Evolutionary conservation across 2,329 filamentous ascomycete genomes (phyloP).

Genomic region (Colletotrichum phormii): DNA sequence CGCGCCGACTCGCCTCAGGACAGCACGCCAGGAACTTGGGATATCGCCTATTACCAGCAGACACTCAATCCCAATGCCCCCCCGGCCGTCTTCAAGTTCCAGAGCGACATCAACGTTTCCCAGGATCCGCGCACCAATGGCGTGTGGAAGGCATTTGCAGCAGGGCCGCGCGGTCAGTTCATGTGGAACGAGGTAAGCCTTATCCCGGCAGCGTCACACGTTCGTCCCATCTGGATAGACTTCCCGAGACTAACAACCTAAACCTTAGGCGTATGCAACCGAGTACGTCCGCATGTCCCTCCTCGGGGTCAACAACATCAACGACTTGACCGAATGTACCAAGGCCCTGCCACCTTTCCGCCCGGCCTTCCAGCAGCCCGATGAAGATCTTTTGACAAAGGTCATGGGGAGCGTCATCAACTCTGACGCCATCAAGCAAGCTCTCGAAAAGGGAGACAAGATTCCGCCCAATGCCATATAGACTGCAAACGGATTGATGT

Average conservation of each 20-base stretch:
- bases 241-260: background rate
- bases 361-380: conserved; percentile 34
- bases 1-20: conserved; percentile 61
- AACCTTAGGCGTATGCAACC: conserved; percentile 58
- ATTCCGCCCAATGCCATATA: conserved; percentile 25
- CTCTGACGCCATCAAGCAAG: conserved; percentile 16
- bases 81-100: conserved; percentile 53
- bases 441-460: conserved; percentile 33
- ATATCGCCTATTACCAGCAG: conserved; percentile 61
- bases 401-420: conserved; percentile 24
- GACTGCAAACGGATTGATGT: background rate
- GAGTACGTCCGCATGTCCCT: conserved; percentile 66
- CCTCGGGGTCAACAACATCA: conserved; percentile 68
- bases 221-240: background rate
- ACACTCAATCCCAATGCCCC: conserved; percentile 47
- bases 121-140: conserved; percentile 48
- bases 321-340: conserved; percentile 65
- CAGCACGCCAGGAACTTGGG: conserved; percentile 64
- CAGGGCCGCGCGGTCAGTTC: conserved; percentile 44
- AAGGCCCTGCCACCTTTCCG: conserved; percentile 56
- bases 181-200: conserved; percentile 55
- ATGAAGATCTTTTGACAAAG: conserved; percentile 19
- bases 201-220: background rate
- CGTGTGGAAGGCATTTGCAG: conserved; percentile 53
- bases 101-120: conserved; percentile 54